A percentile compares a stretch with the other conserved stretches of the same genome.
These are phyloP conservation scores for Coemansia erecta DNA, from an alignment of 192 early-diverging fungal species.

Conservation along the genomic window DNA sequence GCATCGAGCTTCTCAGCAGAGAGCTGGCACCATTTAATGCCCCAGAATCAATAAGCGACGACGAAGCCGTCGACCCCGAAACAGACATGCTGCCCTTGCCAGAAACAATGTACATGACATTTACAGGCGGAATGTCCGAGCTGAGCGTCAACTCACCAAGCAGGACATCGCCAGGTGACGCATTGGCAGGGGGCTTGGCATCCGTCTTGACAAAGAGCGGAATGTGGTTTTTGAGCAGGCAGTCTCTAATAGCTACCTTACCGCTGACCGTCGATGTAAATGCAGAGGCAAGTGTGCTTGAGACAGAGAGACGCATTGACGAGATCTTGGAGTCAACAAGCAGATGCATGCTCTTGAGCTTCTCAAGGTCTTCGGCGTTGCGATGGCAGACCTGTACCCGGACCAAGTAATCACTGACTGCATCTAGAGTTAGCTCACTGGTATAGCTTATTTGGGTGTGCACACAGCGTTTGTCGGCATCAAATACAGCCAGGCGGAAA, in stretches of 20 bases:
- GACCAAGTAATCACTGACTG: conserved; percentile 81
- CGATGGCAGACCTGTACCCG: conserved; percentile 76
- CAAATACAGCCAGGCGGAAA: conserved; percentile 65
- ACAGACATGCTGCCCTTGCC: conserved; percentile 30
- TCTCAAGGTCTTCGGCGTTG: conserved; percentile 66
- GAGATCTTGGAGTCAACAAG: conserved; percentile 63
- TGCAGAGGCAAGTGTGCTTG: conserved; percentile 33
- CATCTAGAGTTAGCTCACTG: conserved; percentile 60
- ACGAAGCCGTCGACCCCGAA: no score
- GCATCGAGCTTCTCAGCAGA: no score
- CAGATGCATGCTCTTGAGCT: conserved; percentile 60
- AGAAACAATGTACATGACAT: conserved; percentile 49
- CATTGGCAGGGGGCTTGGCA: conserved; percentile 57
- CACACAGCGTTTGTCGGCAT: conserved; percentile 75
- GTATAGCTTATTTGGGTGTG: conserved; percentile 71
- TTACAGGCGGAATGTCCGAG: conserved; percentile 26
- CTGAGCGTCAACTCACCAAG: conserved; percentile 63
- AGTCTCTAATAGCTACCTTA: conserved; percentile 52
- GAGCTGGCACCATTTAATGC: no score
- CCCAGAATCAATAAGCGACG: no score
- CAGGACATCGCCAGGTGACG: conserved; percentile 77
- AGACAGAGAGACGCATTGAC: conserved; percentile 47
- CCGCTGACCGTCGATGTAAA: conserved; percentile 57
- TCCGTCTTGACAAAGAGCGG: conserved; percentile 35
- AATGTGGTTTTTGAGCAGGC: conserved; percentile 56